Percentiles rank a stretch among this genome's conserved stretches.
Evolutionary conservation across 768 basidiomycete species (phyloP).

Genomic region (Coprinopsis marcescibilis): DNA sequence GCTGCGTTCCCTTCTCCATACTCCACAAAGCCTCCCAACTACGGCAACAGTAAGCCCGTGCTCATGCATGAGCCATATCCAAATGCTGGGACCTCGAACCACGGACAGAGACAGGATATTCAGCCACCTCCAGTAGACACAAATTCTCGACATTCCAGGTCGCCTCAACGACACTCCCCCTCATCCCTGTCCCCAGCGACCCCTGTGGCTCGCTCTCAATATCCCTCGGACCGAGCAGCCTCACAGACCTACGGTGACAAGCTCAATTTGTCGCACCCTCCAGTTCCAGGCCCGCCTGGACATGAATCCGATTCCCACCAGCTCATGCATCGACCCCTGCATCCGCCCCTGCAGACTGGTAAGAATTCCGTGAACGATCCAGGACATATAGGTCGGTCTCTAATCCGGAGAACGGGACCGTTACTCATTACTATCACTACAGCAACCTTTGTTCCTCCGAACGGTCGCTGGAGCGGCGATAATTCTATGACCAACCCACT

Average conservation of each 20-base stretch:
- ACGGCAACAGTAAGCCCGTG: slow-evolving; percentile 21
- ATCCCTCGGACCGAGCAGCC: background rate
- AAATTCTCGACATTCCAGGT: slow-evolving; percentile 1
- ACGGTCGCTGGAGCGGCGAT: too few species aligned
- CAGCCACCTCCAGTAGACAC: background rate
- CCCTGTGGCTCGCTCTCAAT: background rate
- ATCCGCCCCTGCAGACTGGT: background rate
- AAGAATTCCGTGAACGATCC: slow-evolving; percentile 1
- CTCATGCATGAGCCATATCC: slow-evolving; percentile 39
- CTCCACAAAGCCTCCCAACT: slow-evolving; percentile 22
- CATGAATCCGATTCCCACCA: slow-evolving; percentile 9
- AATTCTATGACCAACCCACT: too few species aligned
- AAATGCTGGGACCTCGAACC: slow-evolving; percentile 16
- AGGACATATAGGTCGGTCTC: slow-evolving; percentile 9
- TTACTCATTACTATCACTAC: too few species aligned
- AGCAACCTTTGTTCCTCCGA: too few species aligned
- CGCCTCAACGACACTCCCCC: slow-evolving; percentile 8
- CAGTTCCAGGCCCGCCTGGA: slow-evolving; percentile 3
- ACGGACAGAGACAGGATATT: slow-evolving; percentile 15
- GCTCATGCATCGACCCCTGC: slow-evolving; percentile 2
- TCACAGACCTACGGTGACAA: background rate
- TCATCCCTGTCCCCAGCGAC: slow-evolving; percentile 4
- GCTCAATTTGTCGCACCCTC: background rate
- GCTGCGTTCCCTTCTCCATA: slow-evolving; percentile 34
- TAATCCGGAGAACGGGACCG: too few species aligned